phyloP scores from a whole-genome alignment of 116 monocot species.

The Dioscorea cayenensis region DNA sequence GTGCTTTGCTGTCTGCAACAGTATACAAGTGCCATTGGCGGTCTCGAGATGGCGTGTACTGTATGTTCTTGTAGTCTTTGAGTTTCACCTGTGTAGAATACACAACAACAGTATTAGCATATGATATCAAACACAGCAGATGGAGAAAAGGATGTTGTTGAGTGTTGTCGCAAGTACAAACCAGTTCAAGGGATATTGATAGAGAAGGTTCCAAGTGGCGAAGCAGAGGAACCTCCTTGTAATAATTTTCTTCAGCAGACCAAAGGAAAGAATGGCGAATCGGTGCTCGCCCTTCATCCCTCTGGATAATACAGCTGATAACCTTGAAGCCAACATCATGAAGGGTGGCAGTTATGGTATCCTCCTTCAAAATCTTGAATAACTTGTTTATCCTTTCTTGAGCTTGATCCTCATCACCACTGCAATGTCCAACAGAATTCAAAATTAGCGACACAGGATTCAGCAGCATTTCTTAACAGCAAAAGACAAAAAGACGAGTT shows the following conservation, averaged over 20 bases:
- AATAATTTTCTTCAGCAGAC: conserved; percentile 68
- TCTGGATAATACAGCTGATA: conserved; percentile 96
- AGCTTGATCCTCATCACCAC: conserved; percentile 99
- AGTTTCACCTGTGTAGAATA: conserved; percentile 64
- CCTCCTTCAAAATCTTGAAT: conserved; percentile 86
- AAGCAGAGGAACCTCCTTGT: conserved; percentile 86
- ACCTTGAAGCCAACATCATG: conserved; percentile 55
- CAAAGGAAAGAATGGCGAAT: conserved; percentile 97
- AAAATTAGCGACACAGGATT: not conserved
- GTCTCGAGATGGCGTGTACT: conserved; percentile 93
- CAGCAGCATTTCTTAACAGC: not conserved
- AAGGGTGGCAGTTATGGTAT: conserved; percentile 46
- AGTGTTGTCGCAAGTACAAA: conserved; percentile 14
- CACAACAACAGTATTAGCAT: not conserved
- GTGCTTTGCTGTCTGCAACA: conserved; percentile 46
- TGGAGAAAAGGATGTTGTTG: not conserved
- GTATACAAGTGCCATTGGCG: conserved; percentile 97
- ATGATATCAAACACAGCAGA: conserved; percentile 1
- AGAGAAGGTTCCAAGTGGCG: conserved; percentile 98
- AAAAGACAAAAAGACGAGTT: not conserved
- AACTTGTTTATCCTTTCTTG: conserved; percentile 94
- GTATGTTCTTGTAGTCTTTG: conserved; percentile 72
- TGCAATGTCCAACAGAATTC: conserved; percentile 15
- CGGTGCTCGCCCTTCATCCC: conserved; percentile 98
- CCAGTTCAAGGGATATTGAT: conserved; percentile 97